Base-by-base conservation (phyloP, 2,329 filamentous ascomycete genomes). In the Nemania sp. region DNA sequence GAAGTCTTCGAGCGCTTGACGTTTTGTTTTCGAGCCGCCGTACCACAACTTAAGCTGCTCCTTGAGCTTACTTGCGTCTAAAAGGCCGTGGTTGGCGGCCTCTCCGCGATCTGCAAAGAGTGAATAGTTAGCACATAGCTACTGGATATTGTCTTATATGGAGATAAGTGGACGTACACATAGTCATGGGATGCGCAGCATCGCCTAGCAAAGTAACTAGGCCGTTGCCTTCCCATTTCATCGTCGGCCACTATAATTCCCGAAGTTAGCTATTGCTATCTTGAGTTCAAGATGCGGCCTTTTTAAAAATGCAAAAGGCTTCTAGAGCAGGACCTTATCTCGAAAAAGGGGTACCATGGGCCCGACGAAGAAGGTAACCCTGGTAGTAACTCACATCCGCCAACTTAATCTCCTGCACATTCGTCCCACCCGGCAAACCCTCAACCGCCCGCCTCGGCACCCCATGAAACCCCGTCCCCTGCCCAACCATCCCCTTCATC, bases 121-220 rank as follows among this genome's bases (percentile, higher is more conserved):
- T 41, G 11, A n/a, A 13, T 4, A 0, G 20, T 57, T 51, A 63
- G 49, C 38, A 41, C 5, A 18, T 11, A 22, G 10, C 8, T 5
- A 2, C 2, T 15, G 20, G 2, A 22, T 8, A 22, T 5, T 54
- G 15, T 26, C 24, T 22, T 35, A 35, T 22, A 20, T 32, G n/a
- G 43, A 20, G 5, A 27, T 5, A 29, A 6, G 15, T 13, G 13
- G 24, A 56, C 62, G n/a, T 47, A 68, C 56, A 67, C 64, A 69
- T 67, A 4, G 55, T 67, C 59, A 69, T 64, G 22, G 64, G 20
- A 41, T 67, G 67, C 11, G 67, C 64, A 20, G 59, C 51, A 49
- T 69, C 67, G 6, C 67, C 63, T n/a, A 66, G 20, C 7, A 66
- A 41, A 20, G 59, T 66, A 2, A 66, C 63, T 24, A 56, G 35